phyloP scores from a whole-genome alignment of 352 stramenopile species.

The Blastocystis sp. region DNA sequence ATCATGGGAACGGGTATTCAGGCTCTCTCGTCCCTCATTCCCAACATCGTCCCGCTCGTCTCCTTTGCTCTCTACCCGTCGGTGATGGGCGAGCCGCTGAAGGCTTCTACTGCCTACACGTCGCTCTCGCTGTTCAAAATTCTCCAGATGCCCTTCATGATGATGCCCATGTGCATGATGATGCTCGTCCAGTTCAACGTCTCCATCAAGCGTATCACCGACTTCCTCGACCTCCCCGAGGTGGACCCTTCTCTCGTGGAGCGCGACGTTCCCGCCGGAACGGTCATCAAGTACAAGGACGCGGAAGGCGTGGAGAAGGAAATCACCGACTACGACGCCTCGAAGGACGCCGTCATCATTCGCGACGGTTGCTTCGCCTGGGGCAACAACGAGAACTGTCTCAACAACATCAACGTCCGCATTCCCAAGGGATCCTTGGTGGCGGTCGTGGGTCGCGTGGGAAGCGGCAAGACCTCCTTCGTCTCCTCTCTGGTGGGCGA shows the following conservation, averaged over 20 bases:
- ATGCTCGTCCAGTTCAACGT: conserved; percentile 72
- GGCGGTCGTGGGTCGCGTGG: conserved; percentile 79
- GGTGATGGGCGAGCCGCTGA: conserved; percentile 58
- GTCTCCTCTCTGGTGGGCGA: conserved; percentile 84
- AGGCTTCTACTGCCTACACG: conserved; percentile 67
- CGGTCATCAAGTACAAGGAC: background rate
- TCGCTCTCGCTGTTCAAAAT: conserved; percentile 70
- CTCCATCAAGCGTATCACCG: conserved; percentile 70
- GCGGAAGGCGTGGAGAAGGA: conserved; percentile 48
- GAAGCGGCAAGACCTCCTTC: conserved; percentile 85
- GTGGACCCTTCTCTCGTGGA: conserved; percentile 63
- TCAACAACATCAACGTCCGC: background rate
- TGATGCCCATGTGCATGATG: conserved; percentile 69
- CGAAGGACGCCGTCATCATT: background rate
- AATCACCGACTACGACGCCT: background rate
- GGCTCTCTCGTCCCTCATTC: conserved; percentile 65
- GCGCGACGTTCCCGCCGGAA: background rate
- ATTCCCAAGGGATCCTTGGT: conserved; percentile 62
- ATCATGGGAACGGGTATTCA: conserved; percentile 66
- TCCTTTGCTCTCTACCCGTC: conserved; percentile 66
- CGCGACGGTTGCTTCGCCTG: background rate
- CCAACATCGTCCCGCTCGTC: conserved; percentile 67
- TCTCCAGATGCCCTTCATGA: conserved; percentile 69
- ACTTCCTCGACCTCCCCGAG: conserved; percentile 75
- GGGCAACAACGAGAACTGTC: background rate